Conservation (phyloP, 2,329 filamentous ascomycete species). For the Penicillium polonicum region DNA sequence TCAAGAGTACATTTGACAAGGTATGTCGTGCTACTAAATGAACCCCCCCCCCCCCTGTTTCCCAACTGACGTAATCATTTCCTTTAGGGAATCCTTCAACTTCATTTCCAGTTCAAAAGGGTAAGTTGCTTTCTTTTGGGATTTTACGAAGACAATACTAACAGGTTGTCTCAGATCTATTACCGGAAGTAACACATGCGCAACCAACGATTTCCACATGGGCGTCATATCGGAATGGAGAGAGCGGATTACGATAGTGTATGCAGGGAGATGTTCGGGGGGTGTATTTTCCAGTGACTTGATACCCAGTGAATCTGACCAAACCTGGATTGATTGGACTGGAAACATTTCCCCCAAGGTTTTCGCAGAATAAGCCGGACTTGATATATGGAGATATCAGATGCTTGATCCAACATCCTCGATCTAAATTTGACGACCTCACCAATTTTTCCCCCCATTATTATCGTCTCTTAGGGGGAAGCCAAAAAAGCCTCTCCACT, state of each 20-base stretch:
- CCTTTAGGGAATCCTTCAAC: constrained; percentile 75
- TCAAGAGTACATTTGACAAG: constrained; percentile 97
- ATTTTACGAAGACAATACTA: constrained; percentile 8
- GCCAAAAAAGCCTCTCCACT: background rate
- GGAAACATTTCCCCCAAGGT: constrained; percentile 25
- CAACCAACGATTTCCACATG: constrained; percentile 19
- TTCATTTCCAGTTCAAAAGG: constrained; percentile 99
- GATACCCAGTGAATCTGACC: constrained; percentile 13
- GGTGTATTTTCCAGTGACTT: constrained; percentile 20
- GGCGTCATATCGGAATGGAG: constrained; percentile 16
- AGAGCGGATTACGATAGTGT: constrained; percentile 8
- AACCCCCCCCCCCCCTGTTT: background rate
- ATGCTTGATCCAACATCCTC: constrained; percentile 29
- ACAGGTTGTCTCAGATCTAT: constrained; percentile 41
- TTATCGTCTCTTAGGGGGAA: constrained; percentile 16
- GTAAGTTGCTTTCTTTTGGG: constrained; percentile 47
- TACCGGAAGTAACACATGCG: constrained; percentile 46
- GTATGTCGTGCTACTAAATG: constrained; percentile 51
- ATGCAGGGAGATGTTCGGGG: constrained; percentile 19
- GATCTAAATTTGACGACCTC: constrained; percentile 1
- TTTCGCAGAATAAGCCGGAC: constrained; percentile 14
- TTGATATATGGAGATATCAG: constrained; percentile 22
- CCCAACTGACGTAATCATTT: constrained; percentile 11
- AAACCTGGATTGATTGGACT: constrained; percentile 29
- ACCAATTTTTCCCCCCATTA: background rate